A percentile compares a stretch with the other conserved stretches of the same genome.
Evolutionary conservation across 306 rosid species (phyloP).

Genomic region (Sindora glabra): DNA sequence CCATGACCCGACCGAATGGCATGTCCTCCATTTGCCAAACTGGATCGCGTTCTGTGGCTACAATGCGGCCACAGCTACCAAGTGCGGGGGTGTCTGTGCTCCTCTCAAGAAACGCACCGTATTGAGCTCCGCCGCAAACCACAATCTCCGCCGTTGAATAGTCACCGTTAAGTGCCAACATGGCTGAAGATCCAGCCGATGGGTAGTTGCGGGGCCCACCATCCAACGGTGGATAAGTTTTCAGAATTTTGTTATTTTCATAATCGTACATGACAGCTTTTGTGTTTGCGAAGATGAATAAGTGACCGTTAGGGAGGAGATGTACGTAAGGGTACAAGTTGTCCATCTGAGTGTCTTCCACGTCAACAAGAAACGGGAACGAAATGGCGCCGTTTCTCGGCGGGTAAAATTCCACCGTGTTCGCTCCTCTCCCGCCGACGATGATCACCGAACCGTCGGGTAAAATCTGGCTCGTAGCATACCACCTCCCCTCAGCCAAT

Average conservation of each 20-base stretch:
- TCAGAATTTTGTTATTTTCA: constrained; percentile 12
- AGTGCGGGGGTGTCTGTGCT: constrained; percentile 58
- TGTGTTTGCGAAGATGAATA: constrained; percentile 77
- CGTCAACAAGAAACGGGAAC: constrained; percentile 50
- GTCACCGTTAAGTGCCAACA: constrained; percentile 52
- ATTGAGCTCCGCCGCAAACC: constrained; percentile 80
- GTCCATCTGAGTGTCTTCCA: constrained; percentile 74
- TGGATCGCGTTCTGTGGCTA: constrained; percentile 36
- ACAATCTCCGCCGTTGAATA: constrained; percentile 48
- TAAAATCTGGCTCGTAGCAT: constrained; percentile 65
- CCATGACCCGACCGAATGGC: constrained; percentile 83
- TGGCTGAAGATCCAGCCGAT: constrained; percentile 78
- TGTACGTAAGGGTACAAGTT: constrained; percentile 82
- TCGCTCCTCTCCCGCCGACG: constrained; percentile 65
- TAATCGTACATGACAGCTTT: constrained; percentile 54
- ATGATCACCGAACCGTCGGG: constrained; percentile 68
- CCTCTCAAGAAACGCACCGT: constrained; percentile 54
- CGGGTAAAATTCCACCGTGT: constrained; percentile 66
- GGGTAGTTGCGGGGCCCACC: constrained; percentile 94
- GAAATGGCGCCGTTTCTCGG: constrained; percentile 48
- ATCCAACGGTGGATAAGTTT: constrained; percentile 44
- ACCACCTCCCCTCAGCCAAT: constrained; percentile 60
- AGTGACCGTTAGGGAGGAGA: constrained; percentile 69
- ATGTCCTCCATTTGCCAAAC: constrained; percentile 81
- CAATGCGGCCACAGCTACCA: constrained; percentile 67